These are phyloP conservation scores for Macadamia tetraphylla DNA, from an alignment of 164 flowering plant genomes.

Conservation along the genomic window DNA sequence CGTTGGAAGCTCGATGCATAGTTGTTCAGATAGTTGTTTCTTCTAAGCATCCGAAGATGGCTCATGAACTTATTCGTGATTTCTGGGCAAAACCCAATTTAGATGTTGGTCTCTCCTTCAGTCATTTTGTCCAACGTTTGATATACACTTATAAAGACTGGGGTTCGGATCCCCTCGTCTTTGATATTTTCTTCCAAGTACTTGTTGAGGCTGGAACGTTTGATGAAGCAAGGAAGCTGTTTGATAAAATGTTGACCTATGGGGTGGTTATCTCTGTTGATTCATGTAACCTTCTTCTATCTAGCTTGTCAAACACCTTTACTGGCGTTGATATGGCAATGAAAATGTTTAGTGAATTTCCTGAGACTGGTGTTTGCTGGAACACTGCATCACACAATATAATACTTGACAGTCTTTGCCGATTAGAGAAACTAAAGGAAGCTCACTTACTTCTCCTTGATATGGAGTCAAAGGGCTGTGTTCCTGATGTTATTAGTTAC, in stretches of 20 bases:
- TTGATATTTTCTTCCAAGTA: slow-evolving; percentile 26
- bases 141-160: slow-evolving; percentile 31
- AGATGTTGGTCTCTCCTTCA: slow-evolving; percentile 7
- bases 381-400: slow-evolving; percentile 22
- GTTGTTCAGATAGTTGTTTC: slow-evolving; percentile 22
- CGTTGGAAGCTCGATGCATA: slow-evolving; percentile 23
- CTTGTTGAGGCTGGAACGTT: slow-evolving; percentile 22
- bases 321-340: slow-evolving; percentile 11
- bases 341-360: slow-evolving; percentile 19
- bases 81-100: slow-evolving; percentile 11
- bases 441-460: slow-evolving; percentile 11
- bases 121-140: slow-evolving; percentile 23
- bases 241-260: slow-evolving; percentile 24
- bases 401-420: slow-evolving; percentile 17
- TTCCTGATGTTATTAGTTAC: slow-evolving; percentile 28
- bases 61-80: slow-evolving; percentile 15
- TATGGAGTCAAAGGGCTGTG: slow-evolving; percentile 24
- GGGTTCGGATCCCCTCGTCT: slow-evolving; percentile 25
- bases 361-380: slow-evolving; percentile 26
- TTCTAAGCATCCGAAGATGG: slow-evolving; percentile 15
- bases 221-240: slow-evolving; percentile 20
- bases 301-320: slow-evolving; percentile 3
- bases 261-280: slow-evolving; percentile 25
- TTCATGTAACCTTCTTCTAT: slow-evolving; percentile 27
- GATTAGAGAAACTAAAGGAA: slow-evolving; percentile 18